Conservation (phyloP, 192 early-diverging fungal species). For the Linnemannia schmuckeri region DNA sequence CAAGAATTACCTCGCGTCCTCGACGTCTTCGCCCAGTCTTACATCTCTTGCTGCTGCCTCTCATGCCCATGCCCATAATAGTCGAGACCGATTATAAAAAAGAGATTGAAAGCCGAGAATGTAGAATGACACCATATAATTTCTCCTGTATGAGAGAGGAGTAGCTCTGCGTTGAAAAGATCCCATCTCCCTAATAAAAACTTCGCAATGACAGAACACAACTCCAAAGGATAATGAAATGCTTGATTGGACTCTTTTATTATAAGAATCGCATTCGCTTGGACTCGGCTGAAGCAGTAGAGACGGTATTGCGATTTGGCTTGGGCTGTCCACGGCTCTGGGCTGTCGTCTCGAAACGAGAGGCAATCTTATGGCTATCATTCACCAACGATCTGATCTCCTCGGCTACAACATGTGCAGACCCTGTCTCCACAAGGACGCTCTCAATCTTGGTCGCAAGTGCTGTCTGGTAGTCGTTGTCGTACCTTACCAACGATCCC, state of each 20-base stretch:
- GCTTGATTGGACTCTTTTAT: not conserved
- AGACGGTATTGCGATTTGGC: not conserved
- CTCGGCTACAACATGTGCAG: not conserved
- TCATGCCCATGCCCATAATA: not conserved
- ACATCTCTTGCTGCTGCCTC: not conserved
- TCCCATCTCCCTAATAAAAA: not conserved
- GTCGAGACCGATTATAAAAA: not conserved
- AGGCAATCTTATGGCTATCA: not conserved
- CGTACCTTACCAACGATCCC: not conserved
- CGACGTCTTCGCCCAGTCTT: not conserved
- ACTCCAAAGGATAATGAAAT: not conserved
- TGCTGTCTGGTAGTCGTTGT: not conserved
- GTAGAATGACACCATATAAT: not conserved
- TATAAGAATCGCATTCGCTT: conserved; percentile 1
- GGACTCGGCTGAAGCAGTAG: not conserved
- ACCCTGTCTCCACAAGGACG: not conserved
- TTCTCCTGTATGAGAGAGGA: not conserved
- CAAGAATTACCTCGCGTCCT: not conserved
- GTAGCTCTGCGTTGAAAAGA: not conserved
- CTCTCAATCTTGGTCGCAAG: conserved; percentile 12
- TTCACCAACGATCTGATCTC: not conserved
- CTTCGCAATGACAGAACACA: not conserved
- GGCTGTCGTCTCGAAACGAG: not conserved
- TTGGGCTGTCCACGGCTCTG: not conserved
- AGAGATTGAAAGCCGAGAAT: not conserved